Conservation (phyloP, 305 asterid species). For the Fraxinus velutina region DNA sequence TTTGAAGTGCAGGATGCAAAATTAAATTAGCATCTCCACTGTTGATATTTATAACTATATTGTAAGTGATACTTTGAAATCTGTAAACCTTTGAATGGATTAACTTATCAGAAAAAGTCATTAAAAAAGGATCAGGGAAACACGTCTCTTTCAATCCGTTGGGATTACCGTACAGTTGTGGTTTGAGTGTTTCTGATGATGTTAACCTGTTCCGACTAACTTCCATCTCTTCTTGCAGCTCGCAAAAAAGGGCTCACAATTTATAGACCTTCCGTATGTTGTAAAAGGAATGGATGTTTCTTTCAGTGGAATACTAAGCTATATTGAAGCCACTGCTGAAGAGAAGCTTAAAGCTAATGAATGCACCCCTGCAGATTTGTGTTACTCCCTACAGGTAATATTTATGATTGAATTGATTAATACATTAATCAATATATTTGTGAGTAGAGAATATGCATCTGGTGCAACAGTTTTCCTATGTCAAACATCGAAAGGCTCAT, state of each 20-base stretch:
- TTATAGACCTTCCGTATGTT: slow-evolving; percentile 88
- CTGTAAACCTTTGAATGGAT: not conserved
- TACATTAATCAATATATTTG: not conserved
- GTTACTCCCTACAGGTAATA: slow-evolving; percentile 68
- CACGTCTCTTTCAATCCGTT: not conserved
- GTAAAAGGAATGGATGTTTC: slow-evolving; percentile 99
- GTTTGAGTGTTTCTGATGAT: not conserved
- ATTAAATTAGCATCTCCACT: not conserved
- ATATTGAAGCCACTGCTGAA: slow-evolving; percentile 79
- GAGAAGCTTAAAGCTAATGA: slow-evolving; percentile 66
- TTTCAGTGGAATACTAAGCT: slow-evolving; percentile 92
- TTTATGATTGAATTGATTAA: slow-evolving; percentile 2
- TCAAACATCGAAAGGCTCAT: not conserved
- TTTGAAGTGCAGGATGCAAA: not conserved
- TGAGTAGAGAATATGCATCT: not conserved
- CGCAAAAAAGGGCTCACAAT: slow-evolving; percentile 87
- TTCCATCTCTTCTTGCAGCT: slow-evolving; percentile 46
- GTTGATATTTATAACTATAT: not conserved
- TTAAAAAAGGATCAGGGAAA: not conserved
- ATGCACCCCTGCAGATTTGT: slow-evolving; percentile 51
- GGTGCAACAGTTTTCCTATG: not conserved
- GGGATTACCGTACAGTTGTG: not conserved
- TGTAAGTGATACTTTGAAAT: not conserved
- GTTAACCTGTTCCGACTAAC: not conserved
- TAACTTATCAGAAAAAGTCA: not conserved